phyloP scores from a whole-genome alignment of 176 grass and related monocot genomes.

The Alopecurus myosuroides region DNA sequence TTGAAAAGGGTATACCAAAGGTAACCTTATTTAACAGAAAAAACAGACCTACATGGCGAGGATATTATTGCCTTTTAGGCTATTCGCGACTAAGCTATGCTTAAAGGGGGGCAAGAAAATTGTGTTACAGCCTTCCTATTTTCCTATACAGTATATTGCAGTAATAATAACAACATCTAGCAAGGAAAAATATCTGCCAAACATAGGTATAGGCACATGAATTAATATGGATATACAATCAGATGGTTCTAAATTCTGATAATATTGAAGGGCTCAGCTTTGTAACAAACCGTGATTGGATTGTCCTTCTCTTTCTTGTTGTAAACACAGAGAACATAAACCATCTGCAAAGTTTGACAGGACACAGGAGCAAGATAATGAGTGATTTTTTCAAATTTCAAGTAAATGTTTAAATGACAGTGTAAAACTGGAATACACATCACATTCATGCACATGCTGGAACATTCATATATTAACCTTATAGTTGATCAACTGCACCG shows the following conservation, averaged over 20 bases:
- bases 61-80: not conserved
- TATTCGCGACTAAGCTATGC: not conserved
- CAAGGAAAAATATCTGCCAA: not conserved
- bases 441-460: not conserved
- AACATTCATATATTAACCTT: not conserved
- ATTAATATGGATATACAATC: conserved; percentile 6
- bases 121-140: conserved; percentile 4
- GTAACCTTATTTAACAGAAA: not conserved
- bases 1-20: not conserved
- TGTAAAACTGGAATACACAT: not conserved
- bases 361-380: not conserved
- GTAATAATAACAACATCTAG: not conserved
- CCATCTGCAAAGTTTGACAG: conserved; percentile 56
- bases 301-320: conserved; percentile 94
- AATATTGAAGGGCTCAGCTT: not conserved
- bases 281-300: conserved; percentile 64
- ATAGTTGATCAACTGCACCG: not conserved
- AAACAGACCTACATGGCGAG: not conserved
- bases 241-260: not conserved
- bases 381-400: not conserved
- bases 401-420: conserved; percentile 11
- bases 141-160: conserved; percentile 10
- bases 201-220: not conserved
- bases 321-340: conserved; percentile 90
- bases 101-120: not conserved